These are phyloP conservation scores for Fabrea salina DNA, from an alignment of 169 alveolate species.

Conservation along the genomic window DNA sequence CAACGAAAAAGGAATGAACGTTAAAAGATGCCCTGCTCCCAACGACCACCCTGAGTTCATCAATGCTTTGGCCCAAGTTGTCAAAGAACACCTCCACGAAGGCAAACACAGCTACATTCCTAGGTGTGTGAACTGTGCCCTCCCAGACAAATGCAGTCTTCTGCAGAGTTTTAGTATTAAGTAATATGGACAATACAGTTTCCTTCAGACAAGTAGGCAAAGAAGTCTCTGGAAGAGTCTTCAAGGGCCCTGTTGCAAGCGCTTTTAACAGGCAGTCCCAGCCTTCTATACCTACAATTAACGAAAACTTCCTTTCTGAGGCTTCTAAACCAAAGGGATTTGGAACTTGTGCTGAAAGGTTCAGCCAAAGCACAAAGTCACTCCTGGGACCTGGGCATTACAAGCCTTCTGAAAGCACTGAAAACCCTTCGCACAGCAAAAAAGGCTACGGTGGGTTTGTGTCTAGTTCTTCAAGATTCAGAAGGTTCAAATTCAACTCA, in stretches of 20 bases:
- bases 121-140: slow-evolving; percentile 21
- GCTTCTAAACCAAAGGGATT: background rate
- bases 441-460: slow-evolving; percentile 33
- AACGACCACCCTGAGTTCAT: background rate
- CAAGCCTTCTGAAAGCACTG: background rate
- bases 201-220: slow-evolving; percentile 20
- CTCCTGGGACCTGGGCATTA: slow-evolving; percentile 27
- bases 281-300: slow-evolving; percentile 1
- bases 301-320: background rate
- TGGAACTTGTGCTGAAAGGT: background rate
- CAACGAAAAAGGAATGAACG: slow-evolving; percentile 10
- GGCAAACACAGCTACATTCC: background rate
- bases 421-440: slow-evolving; percentile 25
- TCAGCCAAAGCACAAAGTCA: background rate
- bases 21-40: slow-evolving; percentile 6
- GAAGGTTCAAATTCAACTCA: background rate
- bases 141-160: slow-evolving; percentile 5
- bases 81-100: slow-evolving; percentile 5
- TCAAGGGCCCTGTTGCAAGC: background rate
- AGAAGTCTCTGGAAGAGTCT: background rate
- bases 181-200: no score
- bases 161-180: slow-evolving; percentile 13
- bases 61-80: slow-evolving; percentile 4
- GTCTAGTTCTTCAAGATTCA: slow-evolving; percentile 5
- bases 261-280: background rate